These are phyloP conservation scores for Teunomyces stri DNA, from an alignment of 805 yeast genomes.

Conservation along the genomic window DNA sequence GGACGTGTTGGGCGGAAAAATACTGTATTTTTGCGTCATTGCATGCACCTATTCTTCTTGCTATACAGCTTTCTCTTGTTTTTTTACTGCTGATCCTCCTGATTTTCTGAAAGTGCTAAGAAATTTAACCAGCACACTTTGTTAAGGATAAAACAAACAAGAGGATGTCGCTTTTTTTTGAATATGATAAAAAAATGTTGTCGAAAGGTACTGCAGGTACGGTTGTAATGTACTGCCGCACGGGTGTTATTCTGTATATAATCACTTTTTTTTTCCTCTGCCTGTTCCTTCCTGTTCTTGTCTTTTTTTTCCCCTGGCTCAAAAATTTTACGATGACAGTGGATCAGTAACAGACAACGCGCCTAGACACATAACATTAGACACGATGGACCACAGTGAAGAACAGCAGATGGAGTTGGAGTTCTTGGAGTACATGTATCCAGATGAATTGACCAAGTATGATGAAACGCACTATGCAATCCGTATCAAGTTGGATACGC, in stretches of 20 bases:
- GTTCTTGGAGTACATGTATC: conserved; percentile 86
- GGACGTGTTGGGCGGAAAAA: conserved; percentile 18
- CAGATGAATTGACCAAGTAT: conserved; percentile 70
- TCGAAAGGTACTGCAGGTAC: neutral
- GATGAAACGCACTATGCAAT: conserved; percentile 55
- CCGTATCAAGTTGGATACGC: conserved; percentile 63
- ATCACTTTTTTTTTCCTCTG: neutral
- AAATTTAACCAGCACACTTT: neutral
- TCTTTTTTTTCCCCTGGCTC: too few species aligned
- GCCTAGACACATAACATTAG: too few species aligned
- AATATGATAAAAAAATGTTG: neutral
- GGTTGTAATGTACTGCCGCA: neutral
- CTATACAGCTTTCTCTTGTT: neutral
- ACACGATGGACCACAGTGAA: conserved; percentile 66
- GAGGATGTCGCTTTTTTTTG: neutral
- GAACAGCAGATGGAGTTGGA: conserved; percentile 91
- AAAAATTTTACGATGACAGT: neutral
- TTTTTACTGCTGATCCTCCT: neutral
- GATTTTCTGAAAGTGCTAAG: neutral
- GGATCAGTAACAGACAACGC: neutral
- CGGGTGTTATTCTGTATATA: neutral
- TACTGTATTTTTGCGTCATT: neutral
- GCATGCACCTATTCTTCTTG: neutral
- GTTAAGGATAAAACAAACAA: neutral
- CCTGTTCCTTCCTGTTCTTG: neutral